phyloP scores from a whole-genome alignment of 163 green algal species.

The Scenedesmus sp. region DNA sequence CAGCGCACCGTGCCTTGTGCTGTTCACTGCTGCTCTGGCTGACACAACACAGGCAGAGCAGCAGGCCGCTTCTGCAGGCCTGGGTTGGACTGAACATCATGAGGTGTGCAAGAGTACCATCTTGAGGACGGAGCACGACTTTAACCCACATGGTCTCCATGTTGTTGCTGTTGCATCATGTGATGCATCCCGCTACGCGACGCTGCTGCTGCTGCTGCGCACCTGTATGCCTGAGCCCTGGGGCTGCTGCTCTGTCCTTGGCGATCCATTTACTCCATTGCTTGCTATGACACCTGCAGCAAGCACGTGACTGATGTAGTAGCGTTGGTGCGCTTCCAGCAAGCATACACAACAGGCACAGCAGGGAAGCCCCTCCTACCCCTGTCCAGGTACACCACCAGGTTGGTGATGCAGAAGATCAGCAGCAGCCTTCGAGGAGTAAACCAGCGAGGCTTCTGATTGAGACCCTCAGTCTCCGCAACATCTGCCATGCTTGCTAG shows the following conservation, averaged over 20 bases:
- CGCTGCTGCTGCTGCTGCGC: background rate
- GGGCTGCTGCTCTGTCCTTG: slow-evolving; percentile 59
- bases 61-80: too few species aligned
- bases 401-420: slow-evolving; percentile 89
- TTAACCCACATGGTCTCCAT: background rate
- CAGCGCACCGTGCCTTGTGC: background rate
- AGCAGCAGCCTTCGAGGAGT: slow-evolving; percentile 81
- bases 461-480: background rate
- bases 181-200: background rate
- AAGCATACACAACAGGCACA: background rate
- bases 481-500: background rate
- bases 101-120: background rate
- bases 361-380: slow-evolving; percentile 57
- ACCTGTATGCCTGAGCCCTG: slow-evolving; percentile 84
- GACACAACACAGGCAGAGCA: background rate
- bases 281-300: slow-evolving; percentile 85
- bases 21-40: background rate
- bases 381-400: slow-evolving; percentile 94
- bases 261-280: slow-evolving; percentile 94
- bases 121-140: background rate
- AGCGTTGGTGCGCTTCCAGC: background rate
- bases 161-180: background rate
- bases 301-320: background rate
- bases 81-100: too few species aligned
- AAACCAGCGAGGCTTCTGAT: slow-evolving; percentile 73